These are phyloP conservation scores for Goffeauzyma gilvescens DNA, from an alignment of 768 basidiomycete genomes.

Conservation along the genomic window DNA sequence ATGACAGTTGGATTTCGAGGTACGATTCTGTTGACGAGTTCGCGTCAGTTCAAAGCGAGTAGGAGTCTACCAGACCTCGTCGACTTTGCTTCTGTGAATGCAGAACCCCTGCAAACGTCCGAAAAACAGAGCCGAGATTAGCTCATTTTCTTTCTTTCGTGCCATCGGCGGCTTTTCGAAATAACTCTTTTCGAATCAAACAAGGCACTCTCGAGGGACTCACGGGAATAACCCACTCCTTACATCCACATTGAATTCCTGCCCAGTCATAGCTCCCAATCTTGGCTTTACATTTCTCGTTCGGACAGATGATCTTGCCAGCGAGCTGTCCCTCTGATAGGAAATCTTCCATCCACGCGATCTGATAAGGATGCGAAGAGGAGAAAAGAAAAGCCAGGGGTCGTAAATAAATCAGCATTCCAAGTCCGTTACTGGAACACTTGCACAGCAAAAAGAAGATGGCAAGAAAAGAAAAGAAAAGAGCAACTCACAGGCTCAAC, in stretches of 20 bases:
- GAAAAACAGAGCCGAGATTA: not conserved
- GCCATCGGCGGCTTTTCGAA: not conserved
- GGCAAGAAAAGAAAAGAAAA: not conserved
- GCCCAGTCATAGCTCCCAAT: constrained; percentile 96
- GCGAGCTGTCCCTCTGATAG: constrained; percentile 54
- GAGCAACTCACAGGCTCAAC: constrained; percentile 68
- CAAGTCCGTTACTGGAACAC: not conserved
- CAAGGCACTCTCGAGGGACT: constrained; percentile 18
- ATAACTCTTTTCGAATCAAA: not conserved
- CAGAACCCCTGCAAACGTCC: constrained; percentile 38
- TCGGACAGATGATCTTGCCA: constrained; percentile 84
- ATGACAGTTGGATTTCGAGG: too few relatives aligned
- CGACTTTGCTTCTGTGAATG: constrained; percentile 41
- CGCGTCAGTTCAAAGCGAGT: too few relatives aligned
- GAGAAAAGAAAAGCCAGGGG: not conserved
- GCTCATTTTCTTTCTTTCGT: not conserved
- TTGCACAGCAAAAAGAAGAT: not conserved
- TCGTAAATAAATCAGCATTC: not conserved
- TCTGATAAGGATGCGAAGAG: constrained; percentile 36
- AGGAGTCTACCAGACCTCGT: constrained; percentile 35
- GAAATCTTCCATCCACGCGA: constrained; percentile 89
- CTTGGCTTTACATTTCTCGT: constrained; percentile 72
- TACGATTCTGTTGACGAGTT: too few relatives aligned
- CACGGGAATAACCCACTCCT: constrained; percentile 80
- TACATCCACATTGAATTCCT: constrained; percentile 75